Base-by-base conservation (phyloP, 2,329 filamentous ascomycete species). In the Tolypocladium tundrense region DNA sequence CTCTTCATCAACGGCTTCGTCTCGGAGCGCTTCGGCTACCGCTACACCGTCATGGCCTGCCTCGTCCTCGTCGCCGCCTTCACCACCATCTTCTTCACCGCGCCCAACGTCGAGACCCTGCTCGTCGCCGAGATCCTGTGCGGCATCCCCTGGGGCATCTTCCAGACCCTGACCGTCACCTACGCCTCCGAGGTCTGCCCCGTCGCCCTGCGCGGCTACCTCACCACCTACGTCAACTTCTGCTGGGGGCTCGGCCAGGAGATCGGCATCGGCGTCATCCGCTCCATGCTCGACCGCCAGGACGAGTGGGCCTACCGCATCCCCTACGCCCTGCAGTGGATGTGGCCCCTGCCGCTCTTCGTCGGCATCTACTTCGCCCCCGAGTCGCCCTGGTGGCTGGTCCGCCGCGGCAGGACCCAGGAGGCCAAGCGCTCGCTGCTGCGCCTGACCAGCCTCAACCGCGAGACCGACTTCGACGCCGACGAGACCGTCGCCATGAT, bases 401-500 rank as follows among this genome's bases (percentile, higher is more conserved):
- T 90, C 51, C 84, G 87, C 43, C 82, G 80, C 65, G 85, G 84
- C 40, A 79, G 78, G 41, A 73, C 83, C 43, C 81, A 84, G 10
- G 84, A 88, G 19, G 88, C 88, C 37, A 88, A 88, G 73, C 73
- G 76, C 53, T 76, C 86, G 1, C 78, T 90, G 24, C 75, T 87
- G 54, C 83, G 87, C 4, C 75, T 90, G 24, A 89, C 87, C 6
- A 86, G 80, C 65, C 65, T 78, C 16, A 75, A 84, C 61, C 76
- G 77, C 57, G 86, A 90, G 60, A 86, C 84, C 1, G 81, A 87
- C 60, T 92, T 94, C 65, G 83, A 95, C 66, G 83, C 88, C 13
- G 88, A 95, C 61, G 90, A 94, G 73, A 94, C 90, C 0, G 79
- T 96, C 54, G 86, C 89, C 65, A 95, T 96, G 90, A 96, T 96